Evolutionary conservation across 2,329 filamentous ascomycete genomes (phyloP), one percentile per base, ranked within the genome.

Genomic region (Periconia sp.): DNA sequence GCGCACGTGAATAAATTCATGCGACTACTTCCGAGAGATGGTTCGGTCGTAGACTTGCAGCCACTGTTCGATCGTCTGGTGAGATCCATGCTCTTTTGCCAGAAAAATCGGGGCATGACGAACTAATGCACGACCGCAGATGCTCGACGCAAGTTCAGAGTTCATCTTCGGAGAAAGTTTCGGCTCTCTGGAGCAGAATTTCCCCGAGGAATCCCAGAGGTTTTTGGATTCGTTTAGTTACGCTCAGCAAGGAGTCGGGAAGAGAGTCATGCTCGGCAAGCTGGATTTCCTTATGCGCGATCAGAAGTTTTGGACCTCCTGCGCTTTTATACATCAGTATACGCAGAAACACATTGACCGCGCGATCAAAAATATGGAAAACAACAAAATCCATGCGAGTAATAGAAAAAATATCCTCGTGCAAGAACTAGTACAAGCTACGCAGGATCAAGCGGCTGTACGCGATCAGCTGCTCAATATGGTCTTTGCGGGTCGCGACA

Each of bases 401-500:
- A 3, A 8, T 27, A 27, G 23, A 27, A 27, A 27, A 27, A 3
- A 27, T 8, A 27, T 27, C 8, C 23, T 27, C 3, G 23, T 8
- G 23, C 23, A 27, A 27, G 23, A 27, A 8, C 8, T 27, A 8
- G 23, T 27, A 8, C 23, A 27, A 8, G 23, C 23, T 27, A 76
- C 74, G 13, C 65, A 58, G 5, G 73, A 77, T 50, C 68, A 69
- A 5, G 57, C 60, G 9, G 64, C 66, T 42, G 59, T 78, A 11
- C 68, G 69, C 23, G 67, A 64, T 37, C 71, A 78, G 54, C 59
- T 77, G 6, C 62, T 77, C 40, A 77, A 76, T 61, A 75, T 75
- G 55, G 48, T 70, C 45, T 65, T 72, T 20, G 69, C 66, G 10
- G 67, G 64, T 27, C 54, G 65, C 14, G 67, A 70, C 47, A 66